Base-by-base conservation (phyloP, 495 filamentous ascomycete species). In the Oidiodendron maius region DNA sequence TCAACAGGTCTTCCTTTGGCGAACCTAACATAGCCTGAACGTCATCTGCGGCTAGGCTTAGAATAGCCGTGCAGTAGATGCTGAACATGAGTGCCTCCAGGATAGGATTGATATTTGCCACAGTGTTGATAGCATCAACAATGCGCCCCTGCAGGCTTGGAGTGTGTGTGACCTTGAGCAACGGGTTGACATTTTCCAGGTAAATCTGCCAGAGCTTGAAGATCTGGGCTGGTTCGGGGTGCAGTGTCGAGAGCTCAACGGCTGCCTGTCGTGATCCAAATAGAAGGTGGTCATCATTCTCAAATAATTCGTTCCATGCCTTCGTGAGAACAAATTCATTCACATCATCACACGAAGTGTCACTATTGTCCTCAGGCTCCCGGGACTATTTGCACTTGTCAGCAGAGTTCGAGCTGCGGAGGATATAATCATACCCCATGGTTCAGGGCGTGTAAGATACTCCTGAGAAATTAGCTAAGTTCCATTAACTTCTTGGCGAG, bases 161-260 rank as follows among this genome's bases (percentile, higher is more conserved):
- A 1, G 71, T 74, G 61, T 88, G 84, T 49, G 86, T 70, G 15
- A 87, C 61, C 59, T 87, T 88, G 40, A 75, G 76, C 36, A 88
- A 55, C 0, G 83, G 82, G 60, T 86, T 79, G 48, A 88, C 78
- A 50, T 80, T 77, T 43, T 83, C 76, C 17, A 83, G 71, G 53
- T 77, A 87, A 2, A 73, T 71, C 59, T 87, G 81, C 84, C 84
- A 88, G 9, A 89, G 62, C 42, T 73, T 68, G 54, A 88, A 81
- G 18, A 88, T 82, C 48, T 88, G 83, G 44, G 84, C 70, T n/a
- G 80, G 64, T 4, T 65, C 61, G 0, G 85, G 85, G 61, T 91
- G 86, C 13, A 81, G 61, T 43, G 64, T 64, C 24, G 40, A 51
- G 37, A 58, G 51, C 13, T 53, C 46, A 21, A 52, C 40, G 22